Conservation (phyloP, 306 rosid species). For the Macrotyloma uniflorum region DNA sequence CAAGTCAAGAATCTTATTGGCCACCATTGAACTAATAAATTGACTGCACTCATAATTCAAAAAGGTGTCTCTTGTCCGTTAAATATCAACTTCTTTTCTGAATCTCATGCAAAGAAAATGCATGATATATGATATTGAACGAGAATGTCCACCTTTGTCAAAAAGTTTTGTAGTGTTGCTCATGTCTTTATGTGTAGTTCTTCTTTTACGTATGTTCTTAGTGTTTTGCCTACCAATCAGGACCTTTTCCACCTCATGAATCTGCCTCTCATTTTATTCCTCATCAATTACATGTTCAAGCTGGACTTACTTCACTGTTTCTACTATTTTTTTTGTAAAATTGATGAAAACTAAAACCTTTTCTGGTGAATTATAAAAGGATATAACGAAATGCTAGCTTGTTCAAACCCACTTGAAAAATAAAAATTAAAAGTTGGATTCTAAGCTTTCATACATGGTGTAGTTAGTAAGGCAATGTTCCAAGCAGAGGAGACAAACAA, state of each 20-base stretch:
- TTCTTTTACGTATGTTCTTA: background rate
- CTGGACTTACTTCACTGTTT: background rate
- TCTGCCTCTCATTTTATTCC: conserved; percentile 11
- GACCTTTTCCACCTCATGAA: background rate
- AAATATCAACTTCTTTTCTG: background rate
- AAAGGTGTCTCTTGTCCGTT: conserved; percentile 19
- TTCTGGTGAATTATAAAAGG: background rate
- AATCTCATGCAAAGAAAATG: background rate
- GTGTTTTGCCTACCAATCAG: background rate
- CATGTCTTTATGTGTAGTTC: background rate
- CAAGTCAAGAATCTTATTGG: background rate
- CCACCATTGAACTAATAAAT: background rate
- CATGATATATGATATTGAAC: background rate
- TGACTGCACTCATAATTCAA: background rate
- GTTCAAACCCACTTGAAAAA: background rate
- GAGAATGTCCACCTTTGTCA: background rate
- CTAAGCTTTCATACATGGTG: background rate
- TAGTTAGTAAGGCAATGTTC: background rate
- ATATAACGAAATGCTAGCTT: background rate
- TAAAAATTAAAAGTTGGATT: background rate
- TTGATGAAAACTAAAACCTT: background rate
- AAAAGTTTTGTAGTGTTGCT: conserved; percentile 16
- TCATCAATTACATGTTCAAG: background rate
- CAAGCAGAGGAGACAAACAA: conserved; percentile 1
- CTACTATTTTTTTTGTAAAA: background rate